These are phyloP conservation scores for Pyricularia sp. DNA, from an alignment of 2,329 filamentous ascomycete genomes.

Conservation along the genomic window DNA sequence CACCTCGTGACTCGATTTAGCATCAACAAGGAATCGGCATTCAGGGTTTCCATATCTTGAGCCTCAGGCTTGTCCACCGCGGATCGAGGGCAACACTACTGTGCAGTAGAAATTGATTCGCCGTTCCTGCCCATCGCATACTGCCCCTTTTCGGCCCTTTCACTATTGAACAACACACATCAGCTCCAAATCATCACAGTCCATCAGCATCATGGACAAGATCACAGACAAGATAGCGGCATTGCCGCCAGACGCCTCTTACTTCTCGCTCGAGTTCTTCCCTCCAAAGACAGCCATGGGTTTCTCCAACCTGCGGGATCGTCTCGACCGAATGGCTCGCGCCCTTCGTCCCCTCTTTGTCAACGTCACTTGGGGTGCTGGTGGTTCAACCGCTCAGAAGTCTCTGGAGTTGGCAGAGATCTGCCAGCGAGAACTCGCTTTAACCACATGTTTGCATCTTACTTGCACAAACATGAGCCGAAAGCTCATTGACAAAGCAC, in stretches of 20 bases:
- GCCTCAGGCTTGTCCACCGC: background rate
- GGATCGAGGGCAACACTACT: background rate
- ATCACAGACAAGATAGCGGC: constrained; percentile 94
- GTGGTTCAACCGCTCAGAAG: constrained; percentile 83
- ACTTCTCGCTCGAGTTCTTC: constrained; percentile 98
- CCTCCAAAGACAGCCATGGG: constrained; percentile 96
- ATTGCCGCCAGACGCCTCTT: constrained; percentile 69
- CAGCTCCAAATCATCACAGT: background rate
- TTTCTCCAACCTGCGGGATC: constrained; percentile 85
- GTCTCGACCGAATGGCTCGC: constrained; percentile 89
- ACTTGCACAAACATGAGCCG: constrained; percentile 98
- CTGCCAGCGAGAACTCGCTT: constrained; percentile 81
- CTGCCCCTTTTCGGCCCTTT: too few species aligned
- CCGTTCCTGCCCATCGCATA: background rate
- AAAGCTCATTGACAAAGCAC: constrained; percentile 72
- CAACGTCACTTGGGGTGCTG: constrained; percentile 96
- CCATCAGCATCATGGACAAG: constrained; percentile 54
- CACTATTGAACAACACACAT: background rate
- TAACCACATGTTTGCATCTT: constrained; percentile 92
- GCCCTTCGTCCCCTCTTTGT: constrained; percentile 89
- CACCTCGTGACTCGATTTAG: background rate
- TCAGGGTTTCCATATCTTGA: background rate
- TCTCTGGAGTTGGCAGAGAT: constrained; percentile 91
- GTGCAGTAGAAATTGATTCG: background rate
- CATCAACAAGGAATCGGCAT: background rate